These are phyloP conservation scores for Apiospora rasikravindrae DNA, from an alignment of 2,329 filamentous ascomycete species.

Conservation along the genomic window DNA sequence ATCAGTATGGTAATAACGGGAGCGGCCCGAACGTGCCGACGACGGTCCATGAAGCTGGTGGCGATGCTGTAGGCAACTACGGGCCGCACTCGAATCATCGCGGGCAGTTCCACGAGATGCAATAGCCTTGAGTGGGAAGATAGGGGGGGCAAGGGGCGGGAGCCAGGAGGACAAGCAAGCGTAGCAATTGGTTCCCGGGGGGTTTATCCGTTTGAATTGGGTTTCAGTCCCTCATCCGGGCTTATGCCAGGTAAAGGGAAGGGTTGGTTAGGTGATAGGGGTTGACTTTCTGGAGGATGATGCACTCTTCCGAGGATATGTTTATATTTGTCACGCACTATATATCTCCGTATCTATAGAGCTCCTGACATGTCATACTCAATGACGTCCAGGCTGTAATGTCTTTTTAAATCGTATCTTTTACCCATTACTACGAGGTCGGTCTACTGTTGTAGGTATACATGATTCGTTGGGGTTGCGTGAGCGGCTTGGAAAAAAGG, in stretches of 20 bases:
- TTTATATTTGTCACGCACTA: background rate
- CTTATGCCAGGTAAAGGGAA: background rate
- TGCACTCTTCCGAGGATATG: background rate
- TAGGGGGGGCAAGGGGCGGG: background rate
- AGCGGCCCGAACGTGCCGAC: constrained; percentile 32
- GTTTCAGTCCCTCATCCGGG: background rate
- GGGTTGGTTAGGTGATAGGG: background rate
- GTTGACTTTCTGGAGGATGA: background rate
- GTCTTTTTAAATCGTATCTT: background rate
- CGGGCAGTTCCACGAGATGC: constrained; percentile 49
- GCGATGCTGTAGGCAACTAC: constrained; percentile 37
- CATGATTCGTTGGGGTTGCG: background rate
- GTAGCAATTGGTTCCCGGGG: background rate
- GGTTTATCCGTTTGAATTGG: background rate
- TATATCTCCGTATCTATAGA: background rate
- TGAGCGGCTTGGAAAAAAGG: background rate
- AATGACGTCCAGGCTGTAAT: background rate
- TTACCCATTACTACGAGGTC: background rate
- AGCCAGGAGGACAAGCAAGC: background rate
- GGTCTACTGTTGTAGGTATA: too few species aligned
- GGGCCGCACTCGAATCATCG: constrained; percentile 40
- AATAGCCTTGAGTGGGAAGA: background rate
- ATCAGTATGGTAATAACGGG: constrained; percentile 29
- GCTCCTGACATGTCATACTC: background rate
- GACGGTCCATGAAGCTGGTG: constrained; percentile 46